Percentiles rank a stretch among this genome's conserved stretches.
phyloP scores from a whole-genome alignment of 2,329 filamentous ascomycete species.

The Alternaria ventricosa region DNA sequence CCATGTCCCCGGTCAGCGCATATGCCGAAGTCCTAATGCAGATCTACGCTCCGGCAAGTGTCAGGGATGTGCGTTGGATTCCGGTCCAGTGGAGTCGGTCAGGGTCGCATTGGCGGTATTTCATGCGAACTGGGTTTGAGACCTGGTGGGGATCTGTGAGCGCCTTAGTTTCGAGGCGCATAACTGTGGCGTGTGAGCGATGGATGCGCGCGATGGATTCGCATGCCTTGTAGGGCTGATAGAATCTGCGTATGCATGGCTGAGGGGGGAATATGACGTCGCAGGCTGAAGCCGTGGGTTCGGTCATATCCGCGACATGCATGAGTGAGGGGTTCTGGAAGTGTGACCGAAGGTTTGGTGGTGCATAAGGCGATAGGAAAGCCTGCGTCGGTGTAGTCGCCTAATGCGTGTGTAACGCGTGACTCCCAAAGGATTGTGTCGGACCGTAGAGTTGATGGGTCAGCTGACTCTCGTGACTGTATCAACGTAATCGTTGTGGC shows the following conservation, averaged over 20 bases:
- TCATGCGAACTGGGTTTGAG: slow-evolving; percentile 9
- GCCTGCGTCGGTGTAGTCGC: neutral
- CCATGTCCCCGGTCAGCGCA: neutral
- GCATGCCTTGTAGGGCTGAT: slow-evolving; percentile 16
- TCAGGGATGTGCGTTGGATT: neutral
- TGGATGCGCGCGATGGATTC: slow-evolving; percentile 8
- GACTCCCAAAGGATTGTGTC: neutral
- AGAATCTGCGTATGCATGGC: slow-evolving; percentile 6
- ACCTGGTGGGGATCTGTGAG: slow-evolving; percentile 9
- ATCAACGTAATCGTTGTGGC: neutral
- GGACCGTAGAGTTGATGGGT: neutral
- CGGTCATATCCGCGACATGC: slow-evolving; percentile 8
- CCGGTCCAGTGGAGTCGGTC: neutral
- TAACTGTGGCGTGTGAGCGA: slow-evolving; percentile 4
- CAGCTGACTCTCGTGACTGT: neutral
- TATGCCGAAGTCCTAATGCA: slow-evolving; percentile 1
- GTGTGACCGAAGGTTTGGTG: neutral
- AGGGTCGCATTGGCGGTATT: slow-evolving; percentile 6
- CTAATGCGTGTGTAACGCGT: neutral
- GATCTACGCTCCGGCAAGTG: neutral
- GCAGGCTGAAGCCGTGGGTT: neutral
- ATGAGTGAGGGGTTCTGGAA: slow-evolving; percentile 13
- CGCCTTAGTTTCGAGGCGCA: slow-evolving; percentile 9
- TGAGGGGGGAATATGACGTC: slow-evolving; percentile 2
- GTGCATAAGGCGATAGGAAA: neutral